A percentile compares a stretch with the other conserved stretches of the same genome.
Evolutionary conservation across 192 early-diverging fungal genomes (phyloP).

Genomic region (Umbelopsis sp.): DNA sequence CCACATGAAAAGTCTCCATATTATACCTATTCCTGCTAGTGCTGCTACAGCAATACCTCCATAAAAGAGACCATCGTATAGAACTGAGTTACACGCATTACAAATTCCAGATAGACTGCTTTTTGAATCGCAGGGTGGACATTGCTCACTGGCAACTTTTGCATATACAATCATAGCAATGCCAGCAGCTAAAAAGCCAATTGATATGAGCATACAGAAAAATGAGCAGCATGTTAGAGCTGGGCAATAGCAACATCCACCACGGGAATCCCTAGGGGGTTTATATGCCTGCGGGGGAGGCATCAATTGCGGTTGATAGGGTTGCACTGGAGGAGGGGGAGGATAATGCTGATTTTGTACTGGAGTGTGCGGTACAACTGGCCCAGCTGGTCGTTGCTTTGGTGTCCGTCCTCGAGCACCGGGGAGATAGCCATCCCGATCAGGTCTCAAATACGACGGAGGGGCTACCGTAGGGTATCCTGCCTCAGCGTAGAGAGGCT

Average conservation of each 20-base stretch:
- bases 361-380: not conserved
- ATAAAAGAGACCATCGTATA: constrained; percentile 38
- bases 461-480: constrained; percentile 15
- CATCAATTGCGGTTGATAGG: not conserved
- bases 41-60: constrained; percentile 36
- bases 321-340: not conserved
- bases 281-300: constrained; percentile 7
- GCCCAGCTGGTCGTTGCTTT: not conserved
- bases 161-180: constrained; percentile 36
- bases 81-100: constrained; percentile 26
- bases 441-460: not conserved
- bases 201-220: constrained; percentile 32
- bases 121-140: constrained; percentile 24
- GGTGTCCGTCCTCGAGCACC: constrained; percentile 10
- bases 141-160: constrained; percentile 29
- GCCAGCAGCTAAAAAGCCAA: constrained; percentile 35
- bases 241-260: constrained; percentile 33
- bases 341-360: constrained; percentile 7
- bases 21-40: constrained; percentile 31
- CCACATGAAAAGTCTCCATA: constrained; percentile 34
- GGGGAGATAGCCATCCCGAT: constrained; percentile 8
- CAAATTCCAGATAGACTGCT: not conserved
- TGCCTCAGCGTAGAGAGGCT: not conserved
- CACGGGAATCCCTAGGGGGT: not conserved
- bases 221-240: constrained; percentile 39